A percentile compares a stretch with the other conserved stretches of the same genome.
Conservation (phyloP, 2,329 filamentous ascomycete species). For the Exophiala lecanii-corni region DNA sequence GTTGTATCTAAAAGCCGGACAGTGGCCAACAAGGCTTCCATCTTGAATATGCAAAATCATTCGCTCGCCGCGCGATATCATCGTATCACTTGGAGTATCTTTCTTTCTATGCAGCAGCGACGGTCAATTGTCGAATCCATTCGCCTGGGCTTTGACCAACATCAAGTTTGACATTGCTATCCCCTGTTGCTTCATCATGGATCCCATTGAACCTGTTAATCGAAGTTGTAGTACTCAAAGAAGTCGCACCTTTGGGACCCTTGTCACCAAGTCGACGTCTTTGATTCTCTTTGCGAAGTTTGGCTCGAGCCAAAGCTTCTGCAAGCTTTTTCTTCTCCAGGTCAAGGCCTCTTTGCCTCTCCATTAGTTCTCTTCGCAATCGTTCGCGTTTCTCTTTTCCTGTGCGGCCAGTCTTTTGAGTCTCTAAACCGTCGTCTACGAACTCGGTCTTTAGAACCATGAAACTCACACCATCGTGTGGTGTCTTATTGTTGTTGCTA, state of each 20-base stretch:
- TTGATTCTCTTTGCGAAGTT: background rate
- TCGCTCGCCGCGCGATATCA: too few relatives aligned
- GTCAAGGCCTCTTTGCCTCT: slow-evolving; percentile 19
- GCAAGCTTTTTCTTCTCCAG: slow-evolving; percentile 20
- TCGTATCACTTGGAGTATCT: too few relatives aligned
- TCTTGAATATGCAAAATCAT: too few relatives aligned
- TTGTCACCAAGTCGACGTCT: background rate
- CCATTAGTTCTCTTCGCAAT: slow-evolving; percentile 36
- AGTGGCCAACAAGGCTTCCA: too few relatives aligned
- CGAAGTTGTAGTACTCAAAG: background rate
- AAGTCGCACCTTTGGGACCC: slow-evolving; percentile 2
- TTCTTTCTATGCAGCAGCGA: slow-evolving; percentile 9
- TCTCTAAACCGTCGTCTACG: slow-evolving; percentile 64
- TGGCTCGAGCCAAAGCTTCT: background rate
- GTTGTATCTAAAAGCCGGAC: too few relatives aligned
- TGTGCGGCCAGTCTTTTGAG: slow-evolving; percentile 43
- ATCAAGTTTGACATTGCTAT: slow-evolving; percentile 5
- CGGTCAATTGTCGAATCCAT: slow-evolving; percentile 17
- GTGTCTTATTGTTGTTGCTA: slow-evolving; percentile 44
- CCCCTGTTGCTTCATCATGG: background rate
- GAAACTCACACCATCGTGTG: slow-evolving; percentile 85
- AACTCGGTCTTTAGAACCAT: slow-evolving; percentile 77
- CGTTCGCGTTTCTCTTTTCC: slow-evolving; percentile 47
- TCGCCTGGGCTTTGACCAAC: slow-evolving; percentile 21
- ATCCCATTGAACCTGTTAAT: background rate